Evolutionary conservation across 306 rosid genomes (phyloP).

Genomic region (Prunus mongolica): DNA sequence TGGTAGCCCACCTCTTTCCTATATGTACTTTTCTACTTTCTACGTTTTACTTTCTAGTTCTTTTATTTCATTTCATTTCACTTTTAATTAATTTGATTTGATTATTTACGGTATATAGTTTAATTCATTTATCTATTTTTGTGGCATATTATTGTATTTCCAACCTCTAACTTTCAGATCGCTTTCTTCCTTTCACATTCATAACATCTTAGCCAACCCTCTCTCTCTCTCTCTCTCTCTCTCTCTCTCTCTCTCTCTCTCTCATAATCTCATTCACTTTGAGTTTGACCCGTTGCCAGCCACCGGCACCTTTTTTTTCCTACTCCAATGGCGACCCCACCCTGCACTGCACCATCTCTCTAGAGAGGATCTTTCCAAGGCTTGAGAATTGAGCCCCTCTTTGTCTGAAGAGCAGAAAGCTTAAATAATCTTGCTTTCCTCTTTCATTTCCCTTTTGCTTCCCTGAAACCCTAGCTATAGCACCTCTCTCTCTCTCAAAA

Average conservation of each 20-base stretch:
- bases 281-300: slow-evolving; percentile 97
- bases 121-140: background rate
- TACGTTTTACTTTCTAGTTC: background rate
- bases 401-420: slow-evolving; percentile 22
- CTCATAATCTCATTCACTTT: slow-evolving; percentile 45
- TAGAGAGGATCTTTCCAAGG: slow-evolving; percentile 26
- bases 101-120: background rate
- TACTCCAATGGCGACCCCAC: slow-evolving; percentile 69
- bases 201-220: slow-evolving; percentile 21
- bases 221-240: slow-evolving; percentile 28
- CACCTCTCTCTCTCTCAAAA: background rate
- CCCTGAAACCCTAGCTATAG: slow-evolving; percentile 48
- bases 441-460: slow-evolving; percentile 5
- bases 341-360: slow-evolving; percentile 25
- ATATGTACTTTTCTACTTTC: background rate
- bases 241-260: slow-evolving; percentile 16
- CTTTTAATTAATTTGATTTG: background rate
- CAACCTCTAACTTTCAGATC: slow-evolving; percentile 18
- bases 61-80: background rate
- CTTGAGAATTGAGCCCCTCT: slow-evolving; percentile 11
- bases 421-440: slow-evolving; percentile 27
- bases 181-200: slow-evolving; percentile 51
- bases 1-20: background rate
- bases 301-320: slow-evolving; percentile 51
- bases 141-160: background rate